Evolutionary conservation across 306 rosid genomes (phyloP).

Genomic region (Fagus sylvatica): DNA sequence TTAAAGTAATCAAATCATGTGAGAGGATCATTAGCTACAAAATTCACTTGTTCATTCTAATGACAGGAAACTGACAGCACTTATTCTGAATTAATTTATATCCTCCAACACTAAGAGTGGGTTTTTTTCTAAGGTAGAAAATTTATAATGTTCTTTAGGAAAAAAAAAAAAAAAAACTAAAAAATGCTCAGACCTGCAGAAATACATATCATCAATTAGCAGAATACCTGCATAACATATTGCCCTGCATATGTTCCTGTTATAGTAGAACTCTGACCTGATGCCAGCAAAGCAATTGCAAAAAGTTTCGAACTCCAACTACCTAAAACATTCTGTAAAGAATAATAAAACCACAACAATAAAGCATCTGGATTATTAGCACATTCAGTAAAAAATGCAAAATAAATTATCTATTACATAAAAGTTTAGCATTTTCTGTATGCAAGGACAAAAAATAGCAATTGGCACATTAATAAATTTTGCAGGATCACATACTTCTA

Average conservation of each 20-base stretch:
- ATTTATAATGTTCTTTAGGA: not conserved
- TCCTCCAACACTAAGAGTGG: not conserved
- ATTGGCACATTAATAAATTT: not conserved
- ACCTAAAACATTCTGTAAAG: slow-evolving; percentile 84
- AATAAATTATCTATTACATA: not conserved
- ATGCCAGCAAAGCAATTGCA: slow-evolving; percentile 90
- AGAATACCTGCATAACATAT: slow-evolving; percentile 92
- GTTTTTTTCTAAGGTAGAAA: not conserved
- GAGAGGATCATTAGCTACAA: no score
- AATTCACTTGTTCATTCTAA: not conserved
- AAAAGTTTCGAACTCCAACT: slow-evolving; percentile 95
- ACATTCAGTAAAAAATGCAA: not conserved
- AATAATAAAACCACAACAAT: not conserved
- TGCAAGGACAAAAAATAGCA: slow-evolving; percentile 4
- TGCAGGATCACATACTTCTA: slow-evolving; percentile 54
- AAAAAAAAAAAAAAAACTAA: not conserved
- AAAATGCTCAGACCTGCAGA: not conserved
- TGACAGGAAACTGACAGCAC: not conserved
- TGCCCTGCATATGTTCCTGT: slow-evolving; percentile 99
- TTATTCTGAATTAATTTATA: not conserved
- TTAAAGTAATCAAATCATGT: not conserved
- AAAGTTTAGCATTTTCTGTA: not conserved
- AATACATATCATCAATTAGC: slow-evolving; percentile 8
- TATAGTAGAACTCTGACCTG: slow-evolving; percentile 98
- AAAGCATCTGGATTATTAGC: not conserved